Base-by-base conservation (phyloP, 1,284 basidiomycete genomes). In the Violaceomyces palustris region DNA sequence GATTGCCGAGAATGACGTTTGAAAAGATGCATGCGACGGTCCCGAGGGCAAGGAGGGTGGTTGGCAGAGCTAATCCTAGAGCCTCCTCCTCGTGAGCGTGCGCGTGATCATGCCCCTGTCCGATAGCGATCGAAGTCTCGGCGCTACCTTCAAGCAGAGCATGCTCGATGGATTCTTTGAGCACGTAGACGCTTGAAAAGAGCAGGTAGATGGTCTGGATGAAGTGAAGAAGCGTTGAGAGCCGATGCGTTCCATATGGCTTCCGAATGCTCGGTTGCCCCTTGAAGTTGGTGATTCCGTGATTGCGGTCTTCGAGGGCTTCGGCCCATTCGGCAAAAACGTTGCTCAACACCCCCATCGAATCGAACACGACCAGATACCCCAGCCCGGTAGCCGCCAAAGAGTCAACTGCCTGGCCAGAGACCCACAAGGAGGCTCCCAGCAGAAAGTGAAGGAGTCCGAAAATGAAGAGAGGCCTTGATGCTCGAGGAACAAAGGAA, bases 361-460 rank as follows among this genome's bases (percentile, higher is more conserved):
- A 82, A 72, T 98, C 93, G 67, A 97, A 98, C 1, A 97, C 90
- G 23, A 94, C 83, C 79, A 94, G 86, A 72, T 97, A 98, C 0
- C 93, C 93, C 12, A 97, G 74, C 0, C 89, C 93, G 0, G 91
- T 92, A 44, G 87, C 83, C 2, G 86, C 80, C 21, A 96, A 77
- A 37, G 88, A 91, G 14, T 92, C 92, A 22, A 82, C 81, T 50
- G 86, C 83, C 73, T 97, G 93, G 1, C 91, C 92, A n/a, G 80
- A 79, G 2, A 93, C 83, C 93, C 93, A 98, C 9, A 97, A 63
- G 4, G 73, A 73, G 1, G 78, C 77, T 1, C 81, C 81, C 3
- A 81, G 66, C 0, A 74, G 66, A 28, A 79, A 76, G 59, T 81
- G 77, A 14, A 75, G 50, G 2, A 74, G 35, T 0, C 75, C 72